These are phyloP conservation scores for Pinus taeda DNA, from an alignment of 75 land plant species.

Conservation along the genomic window DNA sequence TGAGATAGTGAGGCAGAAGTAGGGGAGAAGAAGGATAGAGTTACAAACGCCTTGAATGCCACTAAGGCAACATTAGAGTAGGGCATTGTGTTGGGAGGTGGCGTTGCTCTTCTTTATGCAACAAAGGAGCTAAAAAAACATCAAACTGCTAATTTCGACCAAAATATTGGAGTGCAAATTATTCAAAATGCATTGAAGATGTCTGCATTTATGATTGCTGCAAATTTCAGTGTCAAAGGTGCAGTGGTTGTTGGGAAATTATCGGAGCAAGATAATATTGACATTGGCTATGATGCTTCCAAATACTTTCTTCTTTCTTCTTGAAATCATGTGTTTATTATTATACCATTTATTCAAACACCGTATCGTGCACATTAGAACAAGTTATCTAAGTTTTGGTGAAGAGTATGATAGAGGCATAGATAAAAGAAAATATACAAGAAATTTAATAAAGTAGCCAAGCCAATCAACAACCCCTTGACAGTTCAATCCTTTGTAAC, in stretches of 20 bases:
- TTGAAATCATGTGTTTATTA: no score
- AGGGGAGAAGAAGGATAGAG: conserved; percentile 50
- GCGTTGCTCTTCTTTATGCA: conserved; percentile 30
- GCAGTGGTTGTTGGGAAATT: conserved; percentile 52
- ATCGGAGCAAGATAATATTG: conserved; percentile 47
- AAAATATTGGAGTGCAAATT: conserved; percentile 26
- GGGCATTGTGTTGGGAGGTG: conserved; percentile 34
- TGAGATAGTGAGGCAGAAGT: background rate
- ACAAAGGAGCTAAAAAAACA: conserved; percentile 24
- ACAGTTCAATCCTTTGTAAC: no score
- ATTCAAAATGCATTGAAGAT: conserved; percentile 46
- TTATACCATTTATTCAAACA: no score
- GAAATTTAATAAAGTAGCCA: no score
- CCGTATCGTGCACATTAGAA: no score
- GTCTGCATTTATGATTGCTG: conserved; percentile 46
- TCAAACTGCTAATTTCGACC: conserved; percentile 18
- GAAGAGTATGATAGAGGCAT: no score
- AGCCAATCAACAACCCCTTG: no score
- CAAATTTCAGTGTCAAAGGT: conserved; percentile 65
- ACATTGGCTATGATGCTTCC: conserved; percentile 67
- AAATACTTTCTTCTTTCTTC: no score
- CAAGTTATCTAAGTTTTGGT: no score
- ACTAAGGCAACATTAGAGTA: conserved; percentile 30
- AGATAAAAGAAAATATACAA: no score
- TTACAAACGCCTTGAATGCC: conserved; percentile 34